These are phyloP conservation scores for Corylus avellana DNA, from an alignment of 306 rosid genomes.

Conservation along the genomic window DNA sequence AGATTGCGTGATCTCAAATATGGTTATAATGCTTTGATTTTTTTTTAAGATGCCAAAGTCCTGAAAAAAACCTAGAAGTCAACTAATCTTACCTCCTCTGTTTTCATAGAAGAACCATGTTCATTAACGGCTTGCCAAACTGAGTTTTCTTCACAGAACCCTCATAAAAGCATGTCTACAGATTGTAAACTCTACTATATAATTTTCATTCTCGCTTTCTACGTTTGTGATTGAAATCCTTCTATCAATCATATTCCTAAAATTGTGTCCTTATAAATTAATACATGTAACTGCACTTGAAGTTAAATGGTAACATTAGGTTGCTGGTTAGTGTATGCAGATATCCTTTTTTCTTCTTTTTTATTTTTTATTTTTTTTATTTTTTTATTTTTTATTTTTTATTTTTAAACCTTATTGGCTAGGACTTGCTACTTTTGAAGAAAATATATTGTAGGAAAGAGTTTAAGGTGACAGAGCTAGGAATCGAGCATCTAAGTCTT, in stretches of 20 bases:
- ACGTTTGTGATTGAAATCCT: background rate
- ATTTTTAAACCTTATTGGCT: background rate
- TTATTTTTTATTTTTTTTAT: background rate
- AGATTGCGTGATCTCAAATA: background rate
- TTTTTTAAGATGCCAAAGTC: background rate
- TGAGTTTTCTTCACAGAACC: background rate
- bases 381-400: background rate
- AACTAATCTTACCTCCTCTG: conserved; percentile 20
- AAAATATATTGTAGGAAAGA: background rate
- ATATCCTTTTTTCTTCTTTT: background rate
- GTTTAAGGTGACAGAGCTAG: conserved; percentile 6
- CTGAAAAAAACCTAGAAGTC: background rate
- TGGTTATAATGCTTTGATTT: background rate
- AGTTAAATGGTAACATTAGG: background rate
- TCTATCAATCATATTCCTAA: background rate
- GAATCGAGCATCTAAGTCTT: conserved; percentile 7
- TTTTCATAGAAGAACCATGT: background rate
- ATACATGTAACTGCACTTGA: background rate
- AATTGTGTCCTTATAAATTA: background rate
- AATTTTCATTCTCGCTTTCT: background rate
- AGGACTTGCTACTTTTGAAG: background rate
- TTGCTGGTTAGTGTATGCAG: background rate
- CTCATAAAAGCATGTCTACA: background rate
- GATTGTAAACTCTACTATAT: background rate
- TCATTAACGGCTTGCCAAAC: conserved; percentile 9